Conservation (phyloP, 2,329 filamentous ascomycete species). For the Penicillium sp. region DNA sequence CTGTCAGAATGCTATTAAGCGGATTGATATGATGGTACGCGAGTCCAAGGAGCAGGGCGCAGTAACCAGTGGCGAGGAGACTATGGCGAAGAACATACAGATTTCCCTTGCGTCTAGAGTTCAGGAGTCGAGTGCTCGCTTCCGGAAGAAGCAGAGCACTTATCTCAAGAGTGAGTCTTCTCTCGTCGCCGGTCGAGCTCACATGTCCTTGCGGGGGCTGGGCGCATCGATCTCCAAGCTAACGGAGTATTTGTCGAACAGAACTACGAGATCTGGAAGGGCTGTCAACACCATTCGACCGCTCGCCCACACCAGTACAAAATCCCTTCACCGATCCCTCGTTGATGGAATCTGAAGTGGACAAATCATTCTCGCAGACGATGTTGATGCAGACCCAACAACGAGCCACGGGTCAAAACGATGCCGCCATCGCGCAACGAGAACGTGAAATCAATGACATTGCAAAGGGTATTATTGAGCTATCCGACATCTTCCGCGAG, state of each 20-base stretch:
- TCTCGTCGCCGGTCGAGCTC: not conserved
- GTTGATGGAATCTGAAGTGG: constrained; percentile 89
- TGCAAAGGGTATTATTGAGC: constrained; percentile 94
- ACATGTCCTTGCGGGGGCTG: not conserved
- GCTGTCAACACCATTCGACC: constrained; percentile 59
- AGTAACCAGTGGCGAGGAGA: constrained; percentile 83
- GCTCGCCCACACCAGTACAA: constrained; percentile 57
- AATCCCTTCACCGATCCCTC: constrained; percentile 83
- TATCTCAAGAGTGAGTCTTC: constrained; percentile 82
- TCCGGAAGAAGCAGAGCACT: constrained; percentile 95
- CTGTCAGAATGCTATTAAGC: constrained; percentile 87
- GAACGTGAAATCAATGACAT: constrained; percentile 98
- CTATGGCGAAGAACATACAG: constrained; percentile 95
- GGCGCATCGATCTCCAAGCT: constrained; percentile 11
- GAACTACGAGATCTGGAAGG: constrained; percentile 77
- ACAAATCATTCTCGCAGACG: constrained; percentile 88
- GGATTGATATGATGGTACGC: constrained; percentile 83
- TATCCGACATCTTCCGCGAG: constrained; percentile 96
- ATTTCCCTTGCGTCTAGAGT: constrained; percentile 86
- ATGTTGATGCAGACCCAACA: constrained; percentile 81
- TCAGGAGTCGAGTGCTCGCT: constrained; percentile 87
- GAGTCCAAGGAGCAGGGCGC: constrained; percentile 74
- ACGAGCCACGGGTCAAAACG: constrained; percentile 66
- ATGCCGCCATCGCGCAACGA: constrained; percentile 84
- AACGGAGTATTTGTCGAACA: constrained; percentile 43